A percentile compares a stretch with the other conserved stretches of the same genome.
Conservation (phyloP, 495 filamentous ascomycete genomes). For the Parmelia sp. region DNA sequence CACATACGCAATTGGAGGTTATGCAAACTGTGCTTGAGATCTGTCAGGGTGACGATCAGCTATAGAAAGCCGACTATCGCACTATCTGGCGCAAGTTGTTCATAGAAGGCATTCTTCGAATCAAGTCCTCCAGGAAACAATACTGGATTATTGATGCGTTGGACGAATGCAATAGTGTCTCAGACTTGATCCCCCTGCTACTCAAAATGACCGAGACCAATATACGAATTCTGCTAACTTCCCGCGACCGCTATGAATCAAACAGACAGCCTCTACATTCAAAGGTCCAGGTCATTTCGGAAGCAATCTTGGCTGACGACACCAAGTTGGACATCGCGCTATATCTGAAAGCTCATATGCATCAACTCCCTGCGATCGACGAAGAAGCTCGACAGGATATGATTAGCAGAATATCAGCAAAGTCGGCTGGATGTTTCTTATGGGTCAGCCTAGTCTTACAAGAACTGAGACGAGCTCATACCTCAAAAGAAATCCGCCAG, state of each 20-base stretch:
- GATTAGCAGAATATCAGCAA: slow-evolving; percentile 29
- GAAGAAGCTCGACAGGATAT: slow-evolving; percentile 21
- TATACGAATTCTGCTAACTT: slow-evolving; percentile 33
- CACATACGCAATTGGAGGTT: slow-evolving; percentile 19
- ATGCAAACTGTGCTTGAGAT: slow-evolving; percentile 26
- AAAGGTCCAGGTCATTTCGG: slow-evolving; percentile 17
- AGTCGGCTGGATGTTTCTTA: slow-evolving; percentile 34
- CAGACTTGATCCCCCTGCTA: slow-evolving; percentile 30
- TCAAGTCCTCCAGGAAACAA: slow-evolving; percentile 18
- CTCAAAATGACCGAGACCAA: slow-evolving; percentile 25
- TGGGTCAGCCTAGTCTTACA: slow-evolving; percentile 35
- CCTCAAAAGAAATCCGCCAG: slow-evolving; percentile 26
- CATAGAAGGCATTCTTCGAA: slow-evolving; percentile 29
- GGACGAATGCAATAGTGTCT: slow-evolving; percentile 32
- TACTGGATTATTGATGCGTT: slow-evolving; percentile 42
- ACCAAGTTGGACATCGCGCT: slow-evolving; percentile 16
- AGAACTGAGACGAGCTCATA: slow-evolving; percentile 27
- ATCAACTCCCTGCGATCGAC: slow-evolving; percentile 15
- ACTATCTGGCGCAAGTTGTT: slow-evolving; percentile 38
- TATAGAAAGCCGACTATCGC: slow-evolving; percentile 28
- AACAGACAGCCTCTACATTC: background rate
- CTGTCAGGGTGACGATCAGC: slow-evolving; percentile 22
- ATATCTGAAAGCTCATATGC: slow-evolving; percentile 19
- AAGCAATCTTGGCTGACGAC: slow-evolving; percentile 16
- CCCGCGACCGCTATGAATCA: slow-evolving; percentile 21